A percentile compares a stretch with the other conserved stretches of the same genome.
phyloP scores from a whole-genome alignment of 2,329 filamentous ascomycete genomes.

The Sphaerulina vaccinii region DNA sequence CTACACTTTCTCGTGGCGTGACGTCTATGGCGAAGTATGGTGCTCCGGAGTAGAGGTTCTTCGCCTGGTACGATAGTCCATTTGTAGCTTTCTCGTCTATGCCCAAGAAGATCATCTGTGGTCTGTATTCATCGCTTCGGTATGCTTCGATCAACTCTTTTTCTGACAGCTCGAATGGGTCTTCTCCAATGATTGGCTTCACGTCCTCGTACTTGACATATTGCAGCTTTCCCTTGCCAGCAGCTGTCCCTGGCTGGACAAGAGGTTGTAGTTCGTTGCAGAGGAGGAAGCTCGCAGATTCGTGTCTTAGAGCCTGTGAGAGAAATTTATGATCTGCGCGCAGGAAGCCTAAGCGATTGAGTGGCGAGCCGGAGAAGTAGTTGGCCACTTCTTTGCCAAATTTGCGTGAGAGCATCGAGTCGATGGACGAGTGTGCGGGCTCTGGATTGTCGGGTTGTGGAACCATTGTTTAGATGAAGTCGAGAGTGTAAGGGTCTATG shows the following conservation, averaged over 20 bases:
- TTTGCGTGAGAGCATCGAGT: constrained; percentile 71
- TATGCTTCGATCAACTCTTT: constrained; percentile 70
- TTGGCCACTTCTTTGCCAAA: constrained; percentile 79
- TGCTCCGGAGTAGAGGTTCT: constrained; percentile 67
- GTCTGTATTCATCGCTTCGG: constrained; percentile 66
- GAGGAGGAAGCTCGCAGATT: constrained; percentile 69
- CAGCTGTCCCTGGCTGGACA: constrained; percentile 41
- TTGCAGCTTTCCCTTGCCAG: constrained; percentile 54
- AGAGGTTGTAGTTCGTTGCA: constrained; percentile 78
- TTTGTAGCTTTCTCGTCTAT: constrained; percentile 64
- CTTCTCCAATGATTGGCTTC: constrained; percentile 64
- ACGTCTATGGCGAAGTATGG: constrained; percentile 91
- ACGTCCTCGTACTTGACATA: constrained; percentile 70
- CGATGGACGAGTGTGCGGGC: constrained; percentile 58
- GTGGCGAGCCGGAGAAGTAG: constrained; percentile 74
- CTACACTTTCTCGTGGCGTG: constrained; percentile 63
- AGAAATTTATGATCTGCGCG: constrained; percentile 71
- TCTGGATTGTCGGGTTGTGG: constrained; percentile 52
- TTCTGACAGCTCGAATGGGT: constrained; percentile 70
- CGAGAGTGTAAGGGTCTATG: too few species aligned
- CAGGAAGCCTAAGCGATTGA: constrained; percentile 79
- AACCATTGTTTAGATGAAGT: constrained; percentile 13
- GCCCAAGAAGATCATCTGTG: constrained; percentile 81
- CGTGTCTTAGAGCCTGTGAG: constrained; percentile 63
- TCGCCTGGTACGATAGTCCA: constrained; percentile 61